Conservation (phyloP, 352 stramenopile species). For the Pythium periplocum region DNA sequence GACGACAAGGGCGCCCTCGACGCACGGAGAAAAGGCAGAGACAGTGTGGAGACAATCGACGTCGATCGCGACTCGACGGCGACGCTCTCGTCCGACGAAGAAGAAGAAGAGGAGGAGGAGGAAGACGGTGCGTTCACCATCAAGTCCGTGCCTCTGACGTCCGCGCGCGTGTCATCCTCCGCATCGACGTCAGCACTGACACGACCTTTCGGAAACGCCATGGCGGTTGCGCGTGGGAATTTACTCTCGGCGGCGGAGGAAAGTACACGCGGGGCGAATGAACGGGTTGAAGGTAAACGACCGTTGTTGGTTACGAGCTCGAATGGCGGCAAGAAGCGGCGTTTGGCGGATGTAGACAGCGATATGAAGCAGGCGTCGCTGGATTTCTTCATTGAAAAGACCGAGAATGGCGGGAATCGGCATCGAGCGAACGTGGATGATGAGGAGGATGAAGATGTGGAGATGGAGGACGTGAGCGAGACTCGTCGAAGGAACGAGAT, state of each 20-base stretch:
- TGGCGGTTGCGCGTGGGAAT: conserved; percentile 10
- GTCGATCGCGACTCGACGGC: conserved; percentile 16
- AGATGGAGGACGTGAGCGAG: too few species aligned
- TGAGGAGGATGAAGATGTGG: too few species aligned
- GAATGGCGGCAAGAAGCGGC: conserved; percentile 16
- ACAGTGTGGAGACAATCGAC: conserved; percentile 8
- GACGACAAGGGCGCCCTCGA: too few species aligned
- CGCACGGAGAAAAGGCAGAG: too few species aligned
- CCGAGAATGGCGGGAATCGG: too few species aligned
- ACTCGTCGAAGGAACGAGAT: too few species aligned
- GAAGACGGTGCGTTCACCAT: neutral
- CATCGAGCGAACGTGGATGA: too few species aligned
- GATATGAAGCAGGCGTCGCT: too few species aligned
- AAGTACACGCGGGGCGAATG: neutral
- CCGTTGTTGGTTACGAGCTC: neutral
- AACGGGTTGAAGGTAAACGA: neutral
- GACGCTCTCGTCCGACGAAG: conserved; percentile 16
- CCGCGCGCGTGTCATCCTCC: neutral
- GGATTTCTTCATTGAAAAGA: too few species aligned
- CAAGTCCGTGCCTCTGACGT: neutral
- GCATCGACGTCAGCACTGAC: conserved; percentile 3
- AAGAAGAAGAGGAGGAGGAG: conserved; percentile 13
- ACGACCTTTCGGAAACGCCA: conserved; percentile 2
- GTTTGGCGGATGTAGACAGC: neutral
- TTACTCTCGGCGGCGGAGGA: conserved; percentile 3